Percentiles rank a stretch among this genome's conserved stretches.
These are phyloP conservation scores for Hyaloscypha hepaticicola DNA, from an alignment of 495 filamentous ascomycete genomes.

Conservation along the genomic window DNA sequence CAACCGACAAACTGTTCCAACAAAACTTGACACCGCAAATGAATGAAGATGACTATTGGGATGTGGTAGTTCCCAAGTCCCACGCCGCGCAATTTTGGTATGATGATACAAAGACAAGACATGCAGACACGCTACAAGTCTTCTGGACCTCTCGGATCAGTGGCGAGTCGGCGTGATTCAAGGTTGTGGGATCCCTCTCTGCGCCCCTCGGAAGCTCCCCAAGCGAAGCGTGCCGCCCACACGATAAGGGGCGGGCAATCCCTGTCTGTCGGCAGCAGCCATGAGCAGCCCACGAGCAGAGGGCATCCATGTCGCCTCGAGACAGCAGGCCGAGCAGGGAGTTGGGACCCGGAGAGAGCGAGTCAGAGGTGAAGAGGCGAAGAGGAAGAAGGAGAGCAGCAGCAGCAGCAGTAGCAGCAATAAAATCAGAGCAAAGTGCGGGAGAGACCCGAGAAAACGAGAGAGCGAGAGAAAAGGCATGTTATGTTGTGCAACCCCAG, in stretches of 20 bases:
- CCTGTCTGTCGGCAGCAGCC: constrained; percentile 2
- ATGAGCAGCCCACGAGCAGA: not conserved
- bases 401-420: not conserved
- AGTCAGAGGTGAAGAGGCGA: not conserved
- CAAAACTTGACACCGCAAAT: not conserved
- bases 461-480: no score
- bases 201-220: constrained; percentile 18
- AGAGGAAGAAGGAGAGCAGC: not conserved
- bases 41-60: no score
- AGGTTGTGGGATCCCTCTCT: not conserved
- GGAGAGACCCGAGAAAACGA: no score
- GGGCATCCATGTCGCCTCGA: constrained; percentile 9
- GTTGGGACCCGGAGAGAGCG: not conserved
- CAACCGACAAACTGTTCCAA: not conserved
- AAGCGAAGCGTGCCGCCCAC: constrained; percentile 10
- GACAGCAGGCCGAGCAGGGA: constrained; percentile 3
- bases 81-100: not conserved
- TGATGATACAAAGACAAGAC: not conserved
- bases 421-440: no score
- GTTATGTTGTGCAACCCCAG: not conserved
- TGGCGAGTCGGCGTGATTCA: constrained; percentile 13
- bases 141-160: not conserved
- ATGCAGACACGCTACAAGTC: no score
- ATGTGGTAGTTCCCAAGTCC: not conserved
- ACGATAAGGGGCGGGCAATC: not conserved